A percentile compares a stretch with the other conserved stretches of the same genome.
Evolutionary conservation across 2,329 filamentous ascomycete species (phyloP).

Genomic region (Emmonsiellopsis sp.): DNA sequence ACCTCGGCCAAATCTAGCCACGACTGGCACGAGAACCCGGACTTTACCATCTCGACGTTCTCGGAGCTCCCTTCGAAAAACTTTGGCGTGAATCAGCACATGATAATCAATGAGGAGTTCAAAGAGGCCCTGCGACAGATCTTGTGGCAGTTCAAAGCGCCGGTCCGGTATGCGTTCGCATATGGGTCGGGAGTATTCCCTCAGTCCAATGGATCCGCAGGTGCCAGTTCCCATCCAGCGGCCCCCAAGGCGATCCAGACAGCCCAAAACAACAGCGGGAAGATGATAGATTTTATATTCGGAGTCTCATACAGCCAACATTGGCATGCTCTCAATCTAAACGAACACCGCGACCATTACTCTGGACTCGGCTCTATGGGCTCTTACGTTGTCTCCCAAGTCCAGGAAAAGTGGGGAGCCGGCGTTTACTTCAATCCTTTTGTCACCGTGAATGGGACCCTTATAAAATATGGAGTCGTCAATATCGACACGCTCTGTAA

Average conservation of each 20-base stretch:
- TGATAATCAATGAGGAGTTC: conserved; percentile 90
- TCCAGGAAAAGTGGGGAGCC: conserved; percentile 82
- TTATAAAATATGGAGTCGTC: conserved; percentile 97
- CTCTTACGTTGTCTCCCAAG: conserved; percentile 71
- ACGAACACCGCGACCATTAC: conserved; percentile 73
- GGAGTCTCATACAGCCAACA: conserved; percentile 91
- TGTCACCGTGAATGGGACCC: conserved; percentile 83
- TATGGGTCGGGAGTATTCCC: conserved; percentile 96
- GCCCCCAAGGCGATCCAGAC: conserved; percentile 72
- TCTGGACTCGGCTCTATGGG: conserved; percentile 75
- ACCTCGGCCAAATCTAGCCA: conserved; percentile 24
- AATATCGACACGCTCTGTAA: conserved; percentile 81
- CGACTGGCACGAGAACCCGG: conserved; percentile 68
- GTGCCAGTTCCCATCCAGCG: conserved; percentile 60
- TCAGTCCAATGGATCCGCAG: conserved; percentile 48
- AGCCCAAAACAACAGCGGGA: conserved; percentile 77
- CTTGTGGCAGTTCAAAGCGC: conserved; percentile 82
- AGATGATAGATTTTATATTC: conserved; percentile 99
- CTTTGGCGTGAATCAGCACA: conserved; percentile 94
- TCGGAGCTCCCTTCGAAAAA: conserved; percentile 66
- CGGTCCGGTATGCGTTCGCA: conserved; percentile 92
- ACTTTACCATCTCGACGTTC: conserved; percentile 64
- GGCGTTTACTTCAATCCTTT: conserved; percentile 98
- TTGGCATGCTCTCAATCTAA: conserved; percentile 88
- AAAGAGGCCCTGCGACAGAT: conserved; percentile 83